Base-by-base conservation (phyloP, 495 filamentous ascomycete species). In the Thozetella sp. region DNA sequence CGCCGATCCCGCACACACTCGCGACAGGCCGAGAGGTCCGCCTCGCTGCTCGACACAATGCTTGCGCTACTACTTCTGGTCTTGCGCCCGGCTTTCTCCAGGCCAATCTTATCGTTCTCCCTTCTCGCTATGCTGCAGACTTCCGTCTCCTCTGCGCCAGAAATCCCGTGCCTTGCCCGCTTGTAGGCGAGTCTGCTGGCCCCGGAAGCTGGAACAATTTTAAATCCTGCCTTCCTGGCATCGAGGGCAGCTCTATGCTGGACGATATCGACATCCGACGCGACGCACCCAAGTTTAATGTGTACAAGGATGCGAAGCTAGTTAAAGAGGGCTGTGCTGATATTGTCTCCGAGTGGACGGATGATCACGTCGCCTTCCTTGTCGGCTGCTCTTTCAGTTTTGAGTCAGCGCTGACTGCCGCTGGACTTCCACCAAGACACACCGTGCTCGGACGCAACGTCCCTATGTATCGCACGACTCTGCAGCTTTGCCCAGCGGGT, bases 381-480 rank as follows among this genome's bases (percentile, higher is more conserved):
- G 83, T 88, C 51, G 83, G 84, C 0, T 88, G 82, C 62, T 83
- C 80, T 0, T 86, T 77, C 67, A 78, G 75, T 24, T 87, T 86
- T 58, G 83, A 87, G 50, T 67, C 71, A 34, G 80, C 80, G 15
- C 71, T 86, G 26, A 58, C 59, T 2, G 57, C 54, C 1, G 78
- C 81, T 0, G 80, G 80, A 0, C 58, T 86, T 2, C 53, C 68
- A 40, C 78, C 82, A 0, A 68, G 76, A 20, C 81, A 86, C 55
- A 71, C 72, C 11, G 50, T 62, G 9, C 69, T 72, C 0, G 62
- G 58, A 2, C 64, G 68, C 0, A 74, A 74, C 26, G 80, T 85
- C 9, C 72, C 82, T 1, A 86, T 87, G 83, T 88, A 86, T 57
- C 71, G 72, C n/a, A 82, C 82, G 0, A 72, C 56, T 0, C 72